Evolutionary conservation across 805 yeast genomes (phyloP).

Genomic region (Metschnikowia koreensis): DNA sequence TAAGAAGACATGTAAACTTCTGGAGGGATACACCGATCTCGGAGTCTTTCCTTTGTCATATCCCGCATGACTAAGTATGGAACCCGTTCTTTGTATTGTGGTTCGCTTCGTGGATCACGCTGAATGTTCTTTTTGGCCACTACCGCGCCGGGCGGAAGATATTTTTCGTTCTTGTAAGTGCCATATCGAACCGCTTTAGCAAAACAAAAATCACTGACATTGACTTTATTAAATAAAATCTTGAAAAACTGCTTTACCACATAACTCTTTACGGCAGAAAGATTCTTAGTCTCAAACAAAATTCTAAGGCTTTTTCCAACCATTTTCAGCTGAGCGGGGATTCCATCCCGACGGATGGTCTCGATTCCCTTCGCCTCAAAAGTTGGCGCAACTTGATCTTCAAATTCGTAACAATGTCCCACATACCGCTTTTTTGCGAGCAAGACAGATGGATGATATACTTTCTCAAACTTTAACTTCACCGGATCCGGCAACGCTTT

Average conservation of each 20-base stretch:
- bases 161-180: constrained; percentile 65
- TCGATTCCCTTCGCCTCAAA: constrained; percentile 98
- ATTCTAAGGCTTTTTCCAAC: constrained; percentile 66
- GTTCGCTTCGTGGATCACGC: constrained; percentile 69
- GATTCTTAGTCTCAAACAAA: constrained; percentile 68
- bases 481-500: constrained; percentile 75
- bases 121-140: constrained; percentile 63
- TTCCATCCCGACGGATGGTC: constrained; percentile 91
- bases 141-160: constrained; percentile 90
- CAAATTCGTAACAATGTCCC: constrained; percentile 72
- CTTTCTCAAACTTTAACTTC: constrained; percentile 84
- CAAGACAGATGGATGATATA: constrained; percentile 81
- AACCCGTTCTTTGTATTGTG: constrained; percentile 85
- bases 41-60: constrained; percentile 52
- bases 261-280: constrained; percentile 67
- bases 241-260: constrained; percentile 65
- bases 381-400: constrained; percentile 52
- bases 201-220: constrained; percentile 83
- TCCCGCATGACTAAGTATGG: constrained; percentile 77
- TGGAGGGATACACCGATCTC: constrained; percentile 80
- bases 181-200: constrained; percentile 89
- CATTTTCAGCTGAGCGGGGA: constrained; percentile 85
- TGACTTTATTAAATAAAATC: constrained; percentile 59
- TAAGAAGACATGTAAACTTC: constrained; percentile 56
- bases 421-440: constrained; percentile 89